A percentile compares a stretch with the other conserved stretches of the same genome.
phyloP scores from a whole-genome alignment of 495 filamentous ascomycete species.

The Penicillium macrosclerotiorum region DNA sequence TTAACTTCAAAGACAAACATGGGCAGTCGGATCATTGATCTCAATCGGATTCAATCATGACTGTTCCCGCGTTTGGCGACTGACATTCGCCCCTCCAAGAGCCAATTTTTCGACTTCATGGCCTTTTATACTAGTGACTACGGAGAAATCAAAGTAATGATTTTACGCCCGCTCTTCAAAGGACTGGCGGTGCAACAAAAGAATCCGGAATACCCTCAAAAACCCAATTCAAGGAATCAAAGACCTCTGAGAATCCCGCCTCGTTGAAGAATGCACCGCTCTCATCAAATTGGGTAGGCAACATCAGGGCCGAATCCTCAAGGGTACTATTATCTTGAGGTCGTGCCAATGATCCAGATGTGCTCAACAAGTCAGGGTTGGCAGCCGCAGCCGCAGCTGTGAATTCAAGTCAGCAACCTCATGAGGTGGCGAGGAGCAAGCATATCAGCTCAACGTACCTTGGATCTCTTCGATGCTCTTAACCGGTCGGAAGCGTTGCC shows the following conservation, averaged over 20 bases:
- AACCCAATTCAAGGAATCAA: conserved; percentile 50
- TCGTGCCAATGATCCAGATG: conserved; percentile 25
- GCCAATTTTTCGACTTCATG: too few relatives aligned
- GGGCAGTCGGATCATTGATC: too few relatives aligned
- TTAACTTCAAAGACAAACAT: too few relatives aligned
- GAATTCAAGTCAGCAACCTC: conserved; percentile 3
- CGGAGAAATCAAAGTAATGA: too few relatives aligned
- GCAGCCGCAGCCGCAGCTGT: conserved; percentile 24
- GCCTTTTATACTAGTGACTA: too few relatives aligned
- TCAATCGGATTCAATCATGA: too few relatives aligned
- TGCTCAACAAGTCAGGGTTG: conserved; percentile 29
- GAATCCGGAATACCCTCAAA: conserved; percentile 48
- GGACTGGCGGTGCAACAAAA: conserved; percentile 40
- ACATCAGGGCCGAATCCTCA: conserved; percentile 34
- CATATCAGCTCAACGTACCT: conserved; percentile 25
- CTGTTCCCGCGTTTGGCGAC: too few relatives aligned
- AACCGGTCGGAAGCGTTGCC: conserved; percentile 43
- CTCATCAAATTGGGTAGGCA: conserved; percentile 43
- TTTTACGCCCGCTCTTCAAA: conserved; percentile 21
- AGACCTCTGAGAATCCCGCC: conserved; percentile 47
- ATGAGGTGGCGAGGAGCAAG: not conserved
- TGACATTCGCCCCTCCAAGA: too few relatives aligned
- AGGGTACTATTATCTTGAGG: conserved; percentile 35
- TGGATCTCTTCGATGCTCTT: conserved; percentile 44
- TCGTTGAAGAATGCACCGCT: conserved; percentile 43